phyloP scores from a whole-genome alignment of 2,329 filamentous ascomycete species.

The Diaporthe humulicola region DNA sequence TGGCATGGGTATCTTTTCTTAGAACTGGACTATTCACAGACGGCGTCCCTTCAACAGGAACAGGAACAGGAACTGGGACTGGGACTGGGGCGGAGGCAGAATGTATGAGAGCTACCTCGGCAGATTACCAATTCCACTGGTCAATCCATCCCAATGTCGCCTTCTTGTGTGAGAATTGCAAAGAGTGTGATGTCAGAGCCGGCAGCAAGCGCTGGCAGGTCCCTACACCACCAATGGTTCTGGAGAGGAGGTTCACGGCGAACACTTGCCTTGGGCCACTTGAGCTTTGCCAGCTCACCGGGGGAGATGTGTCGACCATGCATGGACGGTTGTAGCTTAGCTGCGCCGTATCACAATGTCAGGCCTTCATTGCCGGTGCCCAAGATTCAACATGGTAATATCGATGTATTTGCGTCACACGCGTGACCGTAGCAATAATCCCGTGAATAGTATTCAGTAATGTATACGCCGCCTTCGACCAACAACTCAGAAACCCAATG shows the following conservation, averaged over 20 bases:
- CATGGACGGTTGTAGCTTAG: not conserved
- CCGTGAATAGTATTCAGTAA: not conserved
- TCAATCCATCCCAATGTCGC: not conserved
- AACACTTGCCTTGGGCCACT: not conserved
- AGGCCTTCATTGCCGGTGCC: no score
- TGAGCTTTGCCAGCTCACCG: not conserved
- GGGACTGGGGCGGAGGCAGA: not conserved
- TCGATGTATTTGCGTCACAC: not conserved
- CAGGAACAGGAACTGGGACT: slow-evolving; percentile 23
- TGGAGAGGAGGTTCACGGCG: no score
- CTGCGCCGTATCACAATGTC: not conserved
- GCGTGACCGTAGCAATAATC: not conserved
- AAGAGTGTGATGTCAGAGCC: not conserved
- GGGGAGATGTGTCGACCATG: no score
- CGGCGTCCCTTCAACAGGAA: slow-evolving; percentile 37
- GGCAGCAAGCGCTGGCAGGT: not conserved
- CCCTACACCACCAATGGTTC: not conserved
- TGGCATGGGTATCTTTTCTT: slow-evolving; percentile 33
- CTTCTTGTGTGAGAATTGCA: not conserved
- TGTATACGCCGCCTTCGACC: not conserved
- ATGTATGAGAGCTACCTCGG: not conserved
- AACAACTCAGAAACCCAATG: not conserved
- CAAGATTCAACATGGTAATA: not conserved
- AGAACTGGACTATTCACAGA: not conserved
- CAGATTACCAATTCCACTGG: not conserved